Evolutionary conservation across 805 yeast species (phyloP).

Genomic region (Wickerhamiella bombiphila): DNA sequence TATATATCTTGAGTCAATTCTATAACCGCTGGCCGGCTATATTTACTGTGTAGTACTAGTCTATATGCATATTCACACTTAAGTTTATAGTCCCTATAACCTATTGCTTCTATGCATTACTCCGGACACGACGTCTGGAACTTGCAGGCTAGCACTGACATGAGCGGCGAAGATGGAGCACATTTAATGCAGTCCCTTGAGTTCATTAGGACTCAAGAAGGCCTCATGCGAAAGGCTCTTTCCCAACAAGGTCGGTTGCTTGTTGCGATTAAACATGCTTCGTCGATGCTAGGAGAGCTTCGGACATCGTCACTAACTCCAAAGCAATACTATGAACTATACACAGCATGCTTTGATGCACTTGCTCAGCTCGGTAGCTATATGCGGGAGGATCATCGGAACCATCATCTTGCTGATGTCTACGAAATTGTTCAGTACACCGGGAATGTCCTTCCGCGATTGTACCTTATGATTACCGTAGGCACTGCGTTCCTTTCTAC

Average conservation of each 20-base stretch:
- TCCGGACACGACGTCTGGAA: no score
- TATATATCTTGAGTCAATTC: constrained; percentile 12
- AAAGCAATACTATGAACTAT: constrained; percentile 84
- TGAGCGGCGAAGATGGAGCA: constrained; percentile 4
- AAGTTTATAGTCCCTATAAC: no score
- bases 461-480: constrained; percentile 88
- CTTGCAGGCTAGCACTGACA: no score
- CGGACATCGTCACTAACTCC: constrained; percentile 67
- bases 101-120: no score
- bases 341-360: constrained; percentile 72
- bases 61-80: no score
- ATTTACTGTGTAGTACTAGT: no score
- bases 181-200: constrained; percentile 32
- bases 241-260: constrained; percentile 48
- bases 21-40: no score
- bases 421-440: constrained; percentile 93
- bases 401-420: constrained; percentile 67
- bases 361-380: constrained; percentile 51
- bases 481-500: constrained; percentile 78
- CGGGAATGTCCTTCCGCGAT: constrained; percentile 76
- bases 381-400: constrained; percentile 51
- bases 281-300: constrained; percentile 66
- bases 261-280: constrained; percentile 80
- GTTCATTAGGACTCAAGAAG: constrained; percentile 53
- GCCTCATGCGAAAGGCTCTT: constrained; percentile 61